Evolutionary conservation across 768 basidiomycete species (phyloP).

Genomic region (Suillus cothurnatus): DNA sequence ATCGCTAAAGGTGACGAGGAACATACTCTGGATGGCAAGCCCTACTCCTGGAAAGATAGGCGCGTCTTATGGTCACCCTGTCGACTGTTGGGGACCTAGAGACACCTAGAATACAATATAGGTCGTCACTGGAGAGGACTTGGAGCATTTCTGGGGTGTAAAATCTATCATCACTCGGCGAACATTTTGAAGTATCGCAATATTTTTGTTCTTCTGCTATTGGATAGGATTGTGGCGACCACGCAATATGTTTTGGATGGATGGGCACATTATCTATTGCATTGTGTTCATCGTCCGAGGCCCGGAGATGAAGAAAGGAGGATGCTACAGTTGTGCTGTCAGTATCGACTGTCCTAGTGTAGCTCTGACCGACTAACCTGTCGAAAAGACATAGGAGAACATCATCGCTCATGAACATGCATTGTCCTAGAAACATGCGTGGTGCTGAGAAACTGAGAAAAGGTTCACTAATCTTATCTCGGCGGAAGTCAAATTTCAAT

Average conservation of each 20-base stretch:
- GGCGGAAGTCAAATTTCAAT: slow-evolving; percentile 8
- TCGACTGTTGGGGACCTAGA: slow-evolving; percentile 52
- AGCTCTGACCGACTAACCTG: slow-evolving; percentile 26
- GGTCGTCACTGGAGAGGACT: slow-evolving; percentile 62
- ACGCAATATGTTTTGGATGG: slow-evolving; percentile 28
- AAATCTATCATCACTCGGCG: slow-evolving; percentile 11
- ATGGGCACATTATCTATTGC: slow-evolving; percentile 41
- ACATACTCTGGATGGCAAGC: slow-evolving; percentile 88
- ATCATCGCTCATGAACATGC: slow-evolving; percentile 20
- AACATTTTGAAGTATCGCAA: slow-evolving; percentile 6
- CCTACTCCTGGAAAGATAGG: slow-evolving; percentile 74
- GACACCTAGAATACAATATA: slow-evolving; percentile 76
- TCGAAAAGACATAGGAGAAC: slow-evolving; percentile 32
- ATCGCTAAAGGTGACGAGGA: background rate
- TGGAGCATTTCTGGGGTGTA: slow-evolving; percentile 34
- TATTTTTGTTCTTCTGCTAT: slow-evolving; percentile 16
- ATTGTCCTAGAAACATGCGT: slow-evolving; percentile 12
- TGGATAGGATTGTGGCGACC: slow-evolving; percentile 26
- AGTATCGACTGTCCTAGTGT: background rate
- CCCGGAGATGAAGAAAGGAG: slow-evolving; percentile 59
- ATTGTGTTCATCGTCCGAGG: slow-evolving; percentile 56
- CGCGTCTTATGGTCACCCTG: slow-evolving; percentile 64
- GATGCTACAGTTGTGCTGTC: slow-evolving; percentile 42
- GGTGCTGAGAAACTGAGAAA: slow-evolving; percentile 15
- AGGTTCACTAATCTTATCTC: slow-evolving; percentile 19